Evolutionary conservation across 208 protist species (phyloP).

Genomic region (Leishmania tarentolae): DNA sequence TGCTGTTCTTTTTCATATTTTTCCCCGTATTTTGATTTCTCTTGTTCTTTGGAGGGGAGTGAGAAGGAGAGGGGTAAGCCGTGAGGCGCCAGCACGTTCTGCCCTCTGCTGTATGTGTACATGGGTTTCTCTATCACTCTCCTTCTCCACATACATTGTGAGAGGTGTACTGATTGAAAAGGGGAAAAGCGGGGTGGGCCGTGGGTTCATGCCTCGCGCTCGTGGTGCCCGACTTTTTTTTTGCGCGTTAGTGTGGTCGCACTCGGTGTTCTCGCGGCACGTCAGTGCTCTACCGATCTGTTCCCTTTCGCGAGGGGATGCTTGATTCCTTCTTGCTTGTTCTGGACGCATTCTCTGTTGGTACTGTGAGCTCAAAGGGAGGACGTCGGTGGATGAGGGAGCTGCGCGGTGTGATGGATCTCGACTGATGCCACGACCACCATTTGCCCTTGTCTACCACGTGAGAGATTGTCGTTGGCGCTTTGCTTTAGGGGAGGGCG

Average conservation of each 20-base stretch:
- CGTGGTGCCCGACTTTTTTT: too few species aligned
- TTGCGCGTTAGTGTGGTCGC: too few species aligned
- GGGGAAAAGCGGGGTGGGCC: not conserved
- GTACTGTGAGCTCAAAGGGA: not conserved
- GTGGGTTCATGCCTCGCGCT: too few species aligned
- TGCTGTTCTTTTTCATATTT: not conserved
- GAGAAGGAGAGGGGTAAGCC: not conserved
- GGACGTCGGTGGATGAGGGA: not conserved
- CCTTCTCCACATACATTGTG: not conserved
- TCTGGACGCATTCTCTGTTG: not conserved
- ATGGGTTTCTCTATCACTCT: not conserved
- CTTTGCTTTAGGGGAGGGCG: too few species aligned
- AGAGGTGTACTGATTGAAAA: not conserved
- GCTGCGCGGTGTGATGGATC: not conserved
- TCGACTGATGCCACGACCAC: not conserved
- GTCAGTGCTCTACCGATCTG: not conserved
- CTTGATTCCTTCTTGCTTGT: constrained; percentile 15
- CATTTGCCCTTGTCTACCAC: not conserved
- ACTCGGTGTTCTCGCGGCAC: not conserved
- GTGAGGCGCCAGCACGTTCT: not conserved
- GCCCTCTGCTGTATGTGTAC: not conserved
- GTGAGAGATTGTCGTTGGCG: too few species aligned
- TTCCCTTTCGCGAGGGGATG: not conserved
- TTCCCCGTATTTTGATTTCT: not conserved
- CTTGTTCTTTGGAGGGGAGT: not conserved